phyloP scores from a whole-genome alignment of 2,329 filamentous ascomycete species.

The Nemania bipapillata region DNA sequence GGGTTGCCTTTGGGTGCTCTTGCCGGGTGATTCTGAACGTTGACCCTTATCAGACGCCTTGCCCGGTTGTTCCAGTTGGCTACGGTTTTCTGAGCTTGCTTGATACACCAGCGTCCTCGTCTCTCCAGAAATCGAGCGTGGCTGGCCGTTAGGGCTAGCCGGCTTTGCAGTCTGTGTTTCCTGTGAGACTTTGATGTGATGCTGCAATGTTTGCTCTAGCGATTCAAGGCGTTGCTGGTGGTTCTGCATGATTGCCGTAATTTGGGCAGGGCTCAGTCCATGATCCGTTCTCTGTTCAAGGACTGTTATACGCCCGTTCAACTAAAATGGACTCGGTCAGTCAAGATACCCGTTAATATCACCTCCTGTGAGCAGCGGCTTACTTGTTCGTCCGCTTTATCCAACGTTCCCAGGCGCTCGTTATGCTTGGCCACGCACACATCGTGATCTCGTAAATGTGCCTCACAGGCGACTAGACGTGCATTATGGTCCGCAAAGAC shows the following conservation, averaged over 20 bases:
- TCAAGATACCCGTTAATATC: background rate
- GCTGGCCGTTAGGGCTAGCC: conserved; percentile 16
- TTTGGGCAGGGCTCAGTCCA: conserved; percentile 35
- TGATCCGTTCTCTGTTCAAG: conserved; percentile 38
- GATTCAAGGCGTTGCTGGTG: conserved; percentile 41
- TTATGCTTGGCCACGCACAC: conserved; percentile 30
- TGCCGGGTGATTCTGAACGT: conserved; percentile 7
- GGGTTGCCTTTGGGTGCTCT: background rate
- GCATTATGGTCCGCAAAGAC: conserved; percentile 29
- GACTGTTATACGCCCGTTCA: conserved; percentile 22
- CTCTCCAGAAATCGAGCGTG: conserved; percentile 9
- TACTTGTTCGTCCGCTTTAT: conserved; percentile 36
- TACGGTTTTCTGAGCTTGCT: conserved; percentile 4
- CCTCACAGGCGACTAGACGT: conserved; percentile 18
- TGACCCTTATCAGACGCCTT: conserved; percentile 12
- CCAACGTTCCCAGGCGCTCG: conserved; percentile 29
- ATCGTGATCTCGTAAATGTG: conserved; percentile 30
- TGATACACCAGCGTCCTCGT: conserved; percentile 17
- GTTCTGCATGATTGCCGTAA: conserved; percentile 38
- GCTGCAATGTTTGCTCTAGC: conserved; percentile 33
- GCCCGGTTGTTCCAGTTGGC: conserved; percentile 12
- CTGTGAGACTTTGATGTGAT: conserved; percentile 31
- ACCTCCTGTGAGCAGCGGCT: background rate
- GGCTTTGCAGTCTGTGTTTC: conserved; percentile 23
- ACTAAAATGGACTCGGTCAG: conserved; percentile 26